A percentile compares a stretch with the other conserved stretches of the same genome.
These are phyloP conservation scores for Corylus americana DNA, from an alignment of 306 rosid genomes.

Conservation along the genomic window DNA sequence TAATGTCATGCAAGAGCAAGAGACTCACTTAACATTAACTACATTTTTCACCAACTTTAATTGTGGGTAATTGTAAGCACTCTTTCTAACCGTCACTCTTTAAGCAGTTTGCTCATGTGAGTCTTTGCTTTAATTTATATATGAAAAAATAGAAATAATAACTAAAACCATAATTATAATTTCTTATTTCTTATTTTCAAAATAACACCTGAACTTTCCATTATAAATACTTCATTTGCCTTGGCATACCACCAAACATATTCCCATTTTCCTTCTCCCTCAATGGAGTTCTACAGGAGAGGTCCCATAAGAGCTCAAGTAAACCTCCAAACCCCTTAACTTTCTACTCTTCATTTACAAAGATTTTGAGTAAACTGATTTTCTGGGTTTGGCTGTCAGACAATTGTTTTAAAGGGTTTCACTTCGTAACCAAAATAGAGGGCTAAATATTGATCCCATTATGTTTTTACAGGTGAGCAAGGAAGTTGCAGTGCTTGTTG, in stretches of 20 bases:
- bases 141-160: not conserved
- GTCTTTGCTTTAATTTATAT: too few relatives aligned
- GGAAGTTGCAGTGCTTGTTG: not conserved
- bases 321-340: conserved; percentile 9
- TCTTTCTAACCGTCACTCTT: not conserved
- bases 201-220: not conserved
- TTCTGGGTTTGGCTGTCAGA: too few relatives aligned
- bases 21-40: not conserved
- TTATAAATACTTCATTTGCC: conserved; percentile 14
- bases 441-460: not conserved
- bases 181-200: not conserved
- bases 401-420: too few relatives aligned
- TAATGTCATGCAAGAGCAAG: not conserved
- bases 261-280: conserved; percentile 4
- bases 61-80: not conserved
- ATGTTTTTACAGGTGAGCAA: conserved; percentile 29
- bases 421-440: too few relatives aligned
- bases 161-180: not conserved
- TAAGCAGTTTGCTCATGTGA: not conserved
- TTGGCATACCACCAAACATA: conserved; percentile 15
- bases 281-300: conserved; percentile 23
- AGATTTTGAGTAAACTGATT: too few relatives aligned
- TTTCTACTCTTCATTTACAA: not conserved
- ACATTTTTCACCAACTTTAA: not conserved
- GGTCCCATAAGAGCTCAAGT: conserved; percentile 28